A percentile compares a stretch with the other conserved stretches of the same genome.
Conservation (phyloP, 2,329 filamentous ascomycete genomes). For the Paecilomyces formosus region DNA sequence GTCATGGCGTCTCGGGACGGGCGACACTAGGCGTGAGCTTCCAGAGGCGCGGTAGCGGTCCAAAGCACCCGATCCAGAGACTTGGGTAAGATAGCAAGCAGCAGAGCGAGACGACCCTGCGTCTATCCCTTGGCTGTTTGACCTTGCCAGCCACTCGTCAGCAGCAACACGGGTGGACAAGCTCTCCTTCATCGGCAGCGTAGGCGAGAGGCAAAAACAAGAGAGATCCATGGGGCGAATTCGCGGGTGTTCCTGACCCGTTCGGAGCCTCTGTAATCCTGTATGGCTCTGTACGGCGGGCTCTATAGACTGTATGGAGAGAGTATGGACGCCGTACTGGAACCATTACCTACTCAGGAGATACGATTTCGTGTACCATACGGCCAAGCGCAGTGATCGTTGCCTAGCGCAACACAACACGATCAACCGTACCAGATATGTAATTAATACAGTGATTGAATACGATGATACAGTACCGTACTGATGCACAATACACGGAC, state of each 20-base stretch:
- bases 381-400: neutral
- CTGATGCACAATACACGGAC: neutral
- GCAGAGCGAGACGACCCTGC: neutral
- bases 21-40: neutral
- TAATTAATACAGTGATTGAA: neutral
- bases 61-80: neutral
- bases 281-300: neutral
- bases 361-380: neutral
- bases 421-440: neutral
- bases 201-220: neutral
- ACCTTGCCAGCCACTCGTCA: neutral
- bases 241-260: neutral
- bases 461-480: neutral
- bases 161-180: neutral
- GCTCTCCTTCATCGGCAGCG: no score
- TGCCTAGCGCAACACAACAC: neutral
- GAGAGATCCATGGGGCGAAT: neutral
- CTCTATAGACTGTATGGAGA: neutral
- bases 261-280: neutral
- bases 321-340: neutral
- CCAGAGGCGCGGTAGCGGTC: neutral
- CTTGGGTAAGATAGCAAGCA: neutral
- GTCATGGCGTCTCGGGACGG: neutral
- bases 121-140: neutral
- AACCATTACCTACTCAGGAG: neutral